phyloP scores from a whole-genome alignment of 192 early-diverging fungal species.

The Globomyces pollinis-pini region DNA sequence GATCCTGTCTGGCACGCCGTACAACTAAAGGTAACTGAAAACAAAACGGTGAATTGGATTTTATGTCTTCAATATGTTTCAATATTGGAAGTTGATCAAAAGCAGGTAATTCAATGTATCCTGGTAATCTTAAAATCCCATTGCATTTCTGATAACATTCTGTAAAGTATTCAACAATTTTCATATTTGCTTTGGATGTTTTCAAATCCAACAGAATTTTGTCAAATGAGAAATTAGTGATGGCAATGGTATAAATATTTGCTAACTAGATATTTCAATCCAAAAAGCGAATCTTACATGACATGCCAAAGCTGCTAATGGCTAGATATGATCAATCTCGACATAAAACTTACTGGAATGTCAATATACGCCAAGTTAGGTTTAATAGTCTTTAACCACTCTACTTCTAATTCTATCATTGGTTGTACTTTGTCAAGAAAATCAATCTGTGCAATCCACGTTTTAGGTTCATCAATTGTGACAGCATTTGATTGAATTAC shows the following conservation, averaged over 20 bases:
- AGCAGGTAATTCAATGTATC: conserved; percentile 30
- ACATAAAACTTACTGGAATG: conserved; percentile 29
- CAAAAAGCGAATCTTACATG: conserved; percentile 4
- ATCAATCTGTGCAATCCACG: conserved; percentile 6
- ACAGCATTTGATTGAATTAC: conserved; percentile 37
- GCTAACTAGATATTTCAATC: not conserved
- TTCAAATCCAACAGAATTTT: conserved; percentile 30
- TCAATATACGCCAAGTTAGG: conserved; percentile 32
- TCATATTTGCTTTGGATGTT: not conserved
- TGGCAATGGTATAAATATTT: not conserved
- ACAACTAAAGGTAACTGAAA: conserved; percentile 33
- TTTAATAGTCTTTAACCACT: conserved; percentile 21
- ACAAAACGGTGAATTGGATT: conserved; percentile 1
- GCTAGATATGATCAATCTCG: no score
- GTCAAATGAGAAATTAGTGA: conserved; percentile 48
- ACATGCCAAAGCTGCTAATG: no score
- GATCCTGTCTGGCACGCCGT: conserved; percentile 13
- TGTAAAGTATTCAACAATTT: conserved; percentile 12
- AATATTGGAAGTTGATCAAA: conserved; percentile 9
- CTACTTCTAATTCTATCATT: conserved; percentile 14
- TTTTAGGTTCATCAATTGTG: conserved; percentile 32
- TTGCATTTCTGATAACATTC: conserved; percentile 21
- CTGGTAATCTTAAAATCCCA: conserved; percentile 38
- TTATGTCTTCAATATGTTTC: not conserved
- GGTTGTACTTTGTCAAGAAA: conserved; percentile 16